Evolutionary conservation across 1,139 yeast species (phyloP), one percentile per base, ranked within the genome.

Genomic region (Suhomyces yuchorum): DNA sequence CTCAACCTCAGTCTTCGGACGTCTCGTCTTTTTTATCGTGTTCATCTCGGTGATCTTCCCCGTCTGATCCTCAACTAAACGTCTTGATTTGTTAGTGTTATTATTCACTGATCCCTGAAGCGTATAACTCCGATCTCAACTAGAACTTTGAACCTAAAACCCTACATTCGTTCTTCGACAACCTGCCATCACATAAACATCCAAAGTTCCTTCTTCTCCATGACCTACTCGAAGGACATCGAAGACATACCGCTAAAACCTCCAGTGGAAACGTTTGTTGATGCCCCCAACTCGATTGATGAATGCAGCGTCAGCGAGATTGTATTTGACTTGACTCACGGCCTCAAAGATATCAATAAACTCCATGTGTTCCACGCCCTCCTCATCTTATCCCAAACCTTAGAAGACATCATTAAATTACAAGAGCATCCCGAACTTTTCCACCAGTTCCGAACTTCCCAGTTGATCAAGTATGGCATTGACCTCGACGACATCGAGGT

Each of bases 211-310:
- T n/a, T n/a, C n/a, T n/a, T n/a, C n/a, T n/a, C n/a, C n/a, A n/a
- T 51, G 54, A 37, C 50, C 28, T 47, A 47, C 30, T 19, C 47
- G 44, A 48, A 39, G 33, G 57, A 54, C 42, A 58, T 61, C 36
- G 52, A 59, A 7, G 78, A 73, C 23, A 61, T 75, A 42, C 78
- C 76, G 49, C 66, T 75, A 53, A 75, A 73, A 51, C 67, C 65
- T 8, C 61, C 66, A 3, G 69, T 62, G 46, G 76, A 73, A 51
- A 74, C 80, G 19, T 75, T 75, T 58, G 72, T 66, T 26, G 80
- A 75, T 57, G 78, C 68, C 18, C 80, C 80, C 3, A 55, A 53
- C 24, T 56, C 63, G 20, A 51, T 72, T 9, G 69, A 65, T 7
- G 79, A 73, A 41, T 70, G 73, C 17, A 57, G 61, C 45, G 55